These are phyloP conservation scores for Centella asiatica DNA, from an alignment of 129 eudicot genomes.

Conservation along the genomic window DNA sequence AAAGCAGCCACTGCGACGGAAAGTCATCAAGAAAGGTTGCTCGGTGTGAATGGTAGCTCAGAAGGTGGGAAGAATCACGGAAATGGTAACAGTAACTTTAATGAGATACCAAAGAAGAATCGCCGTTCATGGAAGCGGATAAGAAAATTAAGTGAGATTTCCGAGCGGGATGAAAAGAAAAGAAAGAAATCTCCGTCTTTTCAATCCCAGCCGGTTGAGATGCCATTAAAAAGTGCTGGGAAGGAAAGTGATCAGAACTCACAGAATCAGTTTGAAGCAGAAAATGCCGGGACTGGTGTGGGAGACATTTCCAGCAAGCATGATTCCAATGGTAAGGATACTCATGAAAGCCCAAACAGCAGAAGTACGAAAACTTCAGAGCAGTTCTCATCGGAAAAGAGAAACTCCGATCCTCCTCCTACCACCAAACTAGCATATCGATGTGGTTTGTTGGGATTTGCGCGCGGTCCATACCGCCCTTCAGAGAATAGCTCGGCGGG, in stretches of 20 bases:
- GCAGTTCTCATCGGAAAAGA: not conserved
- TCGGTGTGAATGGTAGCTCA: not conserved
- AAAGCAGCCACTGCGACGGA: slow-evolving; percentile 11
- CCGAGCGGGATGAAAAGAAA: not conserved
- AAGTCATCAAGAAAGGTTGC: slow-evolving; percentile 19
- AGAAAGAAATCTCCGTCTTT: not conserved
- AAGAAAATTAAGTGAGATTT: not conserved
- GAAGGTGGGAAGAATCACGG: slow-evolving; percentile 9
- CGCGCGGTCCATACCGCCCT: slow-evolving; percentile 41
- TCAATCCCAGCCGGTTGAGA: slow-evolving; percentile 2
- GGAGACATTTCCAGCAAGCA: slow-evolving; percentile 9
- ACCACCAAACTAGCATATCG: slow-evolving; percentile 24
- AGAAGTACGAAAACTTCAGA: not conserved
- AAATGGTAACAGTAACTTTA: not conserved
- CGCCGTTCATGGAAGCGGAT: slow-evolving; percentile 10
- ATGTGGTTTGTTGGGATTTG: slow-evolving; percentile 38
- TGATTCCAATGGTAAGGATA: not conserved
- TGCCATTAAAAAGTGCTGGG: not conserved
- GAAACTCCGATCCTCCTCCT: slow-evolving; percentile 14
- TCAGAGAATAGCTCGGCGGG: slow-evolving; percentile 44
- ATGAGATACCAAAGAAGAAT: slow-evolving; percentile 20
- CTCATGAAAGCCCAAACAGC: not conserved
- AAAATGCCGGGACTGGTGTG: not conserved
- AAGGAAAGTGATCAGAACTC: slow-evolving; percentile 3
- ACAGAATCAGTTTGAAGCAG: not conserved